phyloP scores from a whole-genome alignment of 805 yeast species.

The Blastobotrys peoriensis region DNA sequence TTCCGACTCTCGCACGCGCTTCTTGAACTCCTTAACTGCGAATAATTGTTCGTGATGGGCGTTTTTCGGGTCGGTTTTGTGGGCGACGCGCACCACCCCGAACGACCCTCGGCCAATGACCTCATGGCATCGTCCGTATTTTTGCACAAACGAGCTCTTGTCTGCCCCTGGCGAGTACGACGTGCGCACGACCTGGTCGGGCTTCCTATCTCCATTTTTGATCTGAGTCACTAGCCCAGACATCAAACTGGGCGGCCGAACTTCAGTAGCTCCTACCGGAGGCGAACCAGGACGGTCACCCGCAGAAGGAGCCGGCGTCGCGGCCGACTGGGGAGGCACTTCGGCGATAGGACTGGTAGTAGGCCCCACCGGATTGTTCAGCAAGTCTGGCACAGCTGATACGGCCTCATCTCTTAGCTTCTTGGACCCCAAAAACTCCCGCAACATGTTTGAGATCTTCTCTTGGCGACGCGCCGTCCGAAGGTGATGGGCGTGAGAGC shows the following conservation, averaged over 20 bases:
- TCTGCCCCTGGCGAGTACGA: conserved; percentile 20
- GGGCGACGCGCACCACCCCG: conserved; percentile 88
- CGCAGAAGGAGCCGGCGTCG: conserved; percentile 4
- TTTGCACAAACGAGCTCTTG: conserved; percentile 61
- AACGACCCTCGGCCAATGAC: conserved; percentile 90
- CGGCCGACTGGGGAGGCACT: neutral
- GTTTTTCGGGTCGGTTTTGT: conserved; percentile 41
- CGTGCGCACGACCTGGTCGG: conserved; percentile 6
- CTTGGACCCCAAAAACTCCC: conserved; percentile 18
- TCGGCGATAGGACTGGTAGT: neutral
- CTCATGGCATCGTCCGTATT: conserved; percentile 93
- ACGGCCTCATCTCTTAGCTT: conserved; percentile 14
- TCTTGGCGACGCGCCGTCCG: conserved; percentile 51
- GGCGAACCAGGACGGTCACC: conserved; percentile 3
- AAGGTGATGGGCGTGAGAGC: conserved; percentile 74
- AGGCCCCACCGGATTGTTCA: neutral
- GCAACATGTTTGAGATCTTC: conserved; percentile 34
- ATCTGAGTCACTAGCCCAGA: conserved; percentile 18
- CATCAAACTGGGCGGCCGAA: conserved; percentile 21
- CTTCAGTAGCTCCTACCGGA: neutral
- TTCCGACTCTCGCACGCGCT: conserved; percentile 52
- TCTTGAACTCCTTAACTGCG: conserved; percentile 74
- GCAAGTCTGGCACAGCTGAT: conserved; percentile 12
- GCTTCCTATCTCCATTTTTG: conserved; percentile 12
- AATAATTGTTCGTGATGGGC: conserved; percentile 42